These are phyloP conservation scores for Trametes villosa DNA, from an alignment of 768 basidiomycete genomes.

Conservation along the genomic window DNA sequence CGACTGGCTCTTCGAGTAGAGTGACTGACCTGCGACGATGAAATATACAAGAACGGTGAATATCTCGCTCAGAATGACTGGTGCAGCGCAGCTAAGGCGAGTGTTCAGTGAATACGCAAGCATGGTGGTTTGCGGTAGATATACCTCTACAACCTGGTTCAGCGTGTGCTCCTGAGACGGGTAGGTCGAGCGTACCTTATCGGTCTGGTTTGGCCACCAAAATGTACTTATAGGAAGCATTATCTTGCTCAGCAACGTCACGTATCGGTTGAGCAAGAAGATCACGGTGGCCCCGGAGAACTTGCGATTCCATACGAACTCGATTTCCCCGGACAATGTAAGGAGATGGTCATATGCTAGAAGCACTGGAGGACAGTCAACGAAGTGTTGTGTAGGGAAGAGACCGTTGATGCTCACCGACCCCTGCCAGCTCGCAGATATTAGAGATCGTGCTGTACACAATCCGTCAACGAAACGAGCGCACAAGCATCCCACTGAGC, in stretches of 20 bases:
- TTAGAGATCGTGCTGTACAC: background rate
- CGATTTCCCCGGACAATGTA: conserved; percentile 14
- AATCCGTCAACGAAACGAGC: background rate
- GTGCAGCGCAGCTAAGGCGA: conserved; percentile 3
- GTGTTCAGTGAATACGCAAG: background rate
- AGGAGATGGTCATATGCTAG: conserved; percentile 17
- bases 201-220: conserved; percentile 15
- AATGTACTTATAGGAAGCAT: conserved; percentile 7
- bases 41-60: conserved; percentile 12
- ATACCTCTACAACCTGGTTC: background rate
- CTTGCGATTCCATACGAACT: conserved; percentile 19
- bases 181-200: background rate
- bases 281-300: conserved; percentile 20
- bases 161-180: background rate
- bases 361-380: conserved; percentile 3
- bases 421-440: conserved; percentile 1
- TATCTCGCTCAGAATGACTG: conserved; percentile 10
- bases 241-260: conserved; percentile 9
- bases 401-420: background rate
- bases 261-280: conserved; percentile 22
- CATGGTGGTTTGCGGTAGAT: background rate
- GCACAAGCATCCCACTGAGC: background rate
- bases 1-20: too few relatives aligned
- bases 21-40: conserved; percentile 1
- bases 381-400: too few relatives aligned